Percentiles rank a stretch among this genome's conserved stretches.
phyloP scores from a whole-genome alignment of 768 basidiomycete genomes.

The Cyclocybe aegerita region DNA sequence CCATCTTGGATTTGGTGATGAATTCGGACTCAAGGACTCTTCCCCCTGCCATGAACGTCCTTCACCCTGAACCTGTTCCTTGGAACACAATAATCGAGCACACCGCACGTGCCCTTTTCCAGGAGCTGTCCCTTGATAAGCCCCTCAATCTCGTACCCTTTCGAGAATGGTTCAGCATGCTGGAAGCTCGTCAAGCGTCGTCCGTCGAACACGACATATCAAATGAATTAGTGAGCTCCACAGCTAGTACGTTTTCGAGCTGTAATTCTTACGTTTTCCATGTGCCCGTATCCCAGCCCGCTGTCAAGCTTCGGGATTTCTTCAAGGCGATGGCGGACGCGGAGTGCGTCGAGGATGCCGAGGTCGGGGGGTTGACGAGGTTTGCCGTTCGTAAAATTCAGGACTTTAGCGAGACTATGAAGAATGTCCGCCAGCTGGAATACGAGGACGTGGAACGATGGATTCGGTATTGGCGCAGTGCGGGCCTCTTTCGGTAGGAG shows the following conservation, averaged over 20 bases:
- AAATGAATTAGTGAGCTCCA: constrained; percentile 11
- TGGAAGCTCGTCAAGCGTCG: constrained; percentile 5
- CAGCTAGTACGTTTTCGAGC: neutral
- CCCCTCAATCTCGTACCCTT: constrained; percentile 10
- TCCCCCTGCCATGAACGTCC: constrained; percentile 27
- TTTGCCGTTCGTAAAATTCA: constrained; percentile 26
- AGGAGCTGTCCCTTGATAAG: neutral
- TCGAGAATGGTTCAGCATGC: constrained; percentile 16
- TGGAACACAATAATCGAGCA: constrained; percentile 24
- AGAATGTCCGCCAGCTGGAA: constrained; percentile 19
- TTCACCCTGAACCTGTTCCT: constrained; percentile 30
- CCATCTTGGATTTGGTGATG: constrained; percentile 9
- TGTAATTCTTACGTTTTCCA: neutral
- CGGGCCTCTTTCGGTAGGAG: constrained; percentile 1
- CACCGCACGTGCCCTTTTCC: constrained; percentile 16
- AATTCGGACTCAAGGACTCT: constrained; percentile 6
- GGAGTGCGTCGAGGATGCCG: constrained; percentile 1
- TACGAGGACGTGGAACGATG: constrained; percentile 24
- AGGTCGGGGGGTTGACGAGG: constrained; percentile 17
- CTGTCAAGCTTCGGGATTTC: constrained; percentile 31
- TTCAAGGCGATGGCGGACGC: constrained; percentile 16
- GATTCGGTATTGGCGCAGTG: constrained; percentile 33
- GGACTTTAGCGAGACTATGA: constrained; percentile 30
- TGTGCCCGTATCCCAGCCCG: constrained; percentile 24
- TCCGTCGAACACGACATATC: neutral